A percentile compares a stretch with the other conserved stretches of the same genome.
Evolutionary conservation across 441 rosid genomes (phyloP).

Genomic region (Rhodomyrtus psidioides): DNA sequence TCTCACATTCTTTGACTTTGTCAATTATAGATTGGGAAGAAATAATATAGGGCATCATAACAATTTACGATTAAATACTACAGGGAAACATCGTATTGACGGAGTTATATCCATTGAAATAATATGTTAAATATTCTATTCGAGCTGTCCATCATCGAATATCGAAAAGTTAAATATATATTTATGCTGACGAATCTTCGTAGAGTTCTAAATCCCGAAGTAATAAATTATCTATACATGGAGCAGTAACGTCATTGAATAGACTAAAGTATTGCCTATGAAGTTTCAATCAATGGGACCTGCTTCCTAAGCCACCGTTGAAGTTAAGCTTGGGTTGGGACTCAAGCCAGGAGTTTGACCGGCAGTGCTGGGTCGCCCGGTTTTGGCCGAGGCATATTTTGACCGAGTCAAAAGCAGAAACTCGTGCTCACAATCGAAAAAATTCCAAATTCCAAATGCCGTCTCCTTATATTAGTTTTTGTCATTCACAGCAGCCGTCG

Average conservation of each 20-base stretch:
- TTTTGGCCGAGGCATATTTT: background rate
- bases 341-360: background rate
- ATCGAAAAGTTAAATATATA: too few species aligned
- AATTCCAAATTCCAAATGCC: background rate
- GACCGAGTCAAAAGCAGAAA: background rate
- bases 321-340: background rate
- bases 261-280: background rate
- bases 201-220: background rate
- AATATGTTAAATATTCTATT: too few species aligned
- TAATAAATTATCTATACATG: background rate
- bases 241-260: background rate
- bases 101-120: too few species aligned
- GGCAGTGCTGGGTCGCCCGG: background rate
- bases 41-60: too few species aligned
- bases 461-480: background rate
- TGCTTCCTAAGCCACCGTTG: background rate
- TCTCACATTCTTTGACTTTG: too few species aligned
- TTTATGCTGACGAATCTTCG: background rate
- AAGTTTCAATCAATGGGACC: background rate
- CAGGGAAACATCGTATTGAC: too few species aligned
- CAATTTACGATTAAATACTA: too few species aligned
- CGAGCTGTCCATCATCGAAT: too few species aligned
- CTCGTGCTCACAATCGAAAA: background rate
- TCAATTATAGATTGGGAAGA: too few species aligned
- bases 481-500: background rate